phyloP scores from a whole-genome alignment of 805 yeast species.

The Priceomyces fermenticarens region DNA sequence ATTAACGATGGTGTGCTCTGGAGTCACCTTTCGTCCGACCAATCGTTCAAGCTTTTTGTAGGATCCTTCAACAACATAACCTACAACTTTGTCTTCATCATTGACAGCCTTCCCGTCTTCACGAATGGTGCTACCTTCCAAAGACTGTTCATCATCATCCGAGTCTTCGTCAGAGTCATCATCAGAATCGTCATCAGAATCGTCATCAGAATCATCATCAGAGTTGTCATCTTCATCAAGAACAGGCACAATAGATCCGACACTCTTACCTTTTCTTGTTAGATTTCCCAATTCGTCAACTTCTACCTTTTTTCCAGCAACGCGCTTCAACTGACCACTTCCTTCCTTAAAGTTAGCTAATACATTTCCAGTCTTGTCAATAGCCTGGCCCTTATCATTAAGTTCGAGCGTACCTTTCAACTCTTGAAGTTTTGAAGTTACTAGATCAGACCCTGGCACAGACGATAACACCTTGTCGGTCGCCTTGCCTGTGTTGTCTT shows the following conservation, averaged over 20 bases:
- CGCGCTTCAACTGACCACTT: not conserved
- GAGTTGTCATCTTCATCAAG: not conserved
- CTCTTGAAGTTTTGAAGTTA: conserved; percentile 1
- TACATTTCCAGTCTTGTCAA: not conserved
- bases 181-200: not conserved
- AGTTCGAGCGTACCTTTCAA: not conserved
- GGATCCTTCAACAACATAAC: conserved; percentile 3
- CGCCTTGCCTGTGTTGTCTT: not conserved
- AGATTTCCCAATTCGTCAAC: too few species aligned
- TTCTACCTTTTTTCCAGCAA: conserved; percentile 1
- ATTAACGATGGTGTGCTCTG: conserved; percentile 1
- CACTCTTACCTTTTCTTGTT: conserved; percentile 1
- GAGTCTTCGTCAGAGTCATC: not conserved
- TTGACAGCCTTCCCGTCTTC: conserved; percentile 4
- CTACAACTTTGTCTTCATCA: conserved; percentile 2
- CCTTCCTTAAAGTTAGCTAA: conserved; percentile 1
- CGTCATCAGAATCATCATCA: not conserved
- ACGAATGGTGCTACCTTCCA: conserved; percentile 3
- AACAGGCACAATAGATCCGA: conserved; percentile 2
- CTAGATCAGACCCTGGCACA: not conserved
- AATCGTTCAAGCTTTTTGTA: conserved; percentile 1
- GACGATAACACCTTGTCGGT: not conserved
- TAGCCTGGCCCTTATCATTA: not conserved
- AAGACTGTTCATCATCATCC: not conserved
- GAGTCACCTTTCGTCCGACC: conserved; percentile 2